Percentiles rank a stretch among this genome's conserved stretches.
These are phyloP conservation scores for Seminavis robusta DNA, from an alignment of 108 stramenopile species.

Conservation along the genomic window DNA sequence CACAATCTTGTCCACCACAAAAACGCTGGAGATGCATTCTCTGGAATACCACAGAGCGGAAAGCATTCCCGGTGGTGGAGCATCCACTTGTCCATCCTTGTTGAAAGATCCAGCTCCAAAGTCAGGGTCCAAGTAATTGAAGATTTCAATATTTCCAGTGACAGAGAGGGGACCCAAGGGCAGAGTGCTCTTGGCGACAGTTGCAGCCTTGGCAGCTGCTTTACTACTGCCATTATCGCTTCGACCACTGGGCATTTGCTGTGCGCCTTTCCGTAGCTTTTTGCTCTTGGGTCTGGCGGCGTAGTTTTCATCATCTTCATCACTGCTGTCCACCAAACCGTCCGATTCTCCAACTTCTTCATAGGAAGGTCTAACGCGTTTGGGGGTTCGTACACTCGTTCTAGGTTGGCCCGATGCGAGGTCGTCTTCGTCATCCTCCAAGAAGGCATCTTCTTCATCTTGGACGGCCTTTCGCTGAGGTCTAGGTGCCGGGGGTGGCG, in stretches of 20 bases:
- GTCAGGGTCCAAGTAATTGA: not conserved
- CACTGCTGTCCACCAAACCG: conserved; percentile 55
- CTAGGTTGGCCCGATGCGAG: too few species aligned
- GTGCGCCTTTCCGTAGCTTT: not conserved
- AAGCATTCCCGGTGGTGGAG: conserved; percentile 67
- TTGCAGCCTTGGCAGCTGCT: not conserved
- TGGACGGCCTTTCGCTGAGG: too few species aligned
- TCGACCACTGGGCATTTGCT: not conserved
- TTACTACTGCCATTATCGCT: conserved; percentile 1
- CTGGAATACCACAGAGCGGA: conserved; percentile 78
- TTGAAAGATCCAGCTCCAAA: not conserved
- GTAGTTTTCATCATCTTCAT: conserved; percentile 12
- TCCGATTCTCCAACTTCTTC: conserved; percentile 59
- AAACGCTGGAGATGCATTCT: conserved; percentile 67
- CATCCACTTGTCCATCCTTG: conserved; percentile 40
- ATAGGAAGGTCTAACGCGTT: conserved; percentile 41
- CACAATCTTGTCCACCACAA: conserved; percentile 78
- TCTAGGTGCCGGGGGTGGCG: too few species aligned
- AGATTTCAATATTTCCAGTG: conserved; percentile 1
- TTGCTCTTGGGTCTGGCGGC: conserved; percentile 5
- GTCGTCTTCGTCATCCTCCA: too few species aligned
- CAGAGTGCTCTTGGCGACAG: conserved; percentile 1
- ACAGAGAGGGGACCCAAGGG: conserved; percentile 7
- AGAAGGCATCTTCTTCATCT: too few species aligned
- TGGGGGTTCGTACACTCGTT: conserved; percentile 22